Evolutionary conservation across 331 rosid genomes (phyloP).

Genomic region (Malus hybrid): DNA sequence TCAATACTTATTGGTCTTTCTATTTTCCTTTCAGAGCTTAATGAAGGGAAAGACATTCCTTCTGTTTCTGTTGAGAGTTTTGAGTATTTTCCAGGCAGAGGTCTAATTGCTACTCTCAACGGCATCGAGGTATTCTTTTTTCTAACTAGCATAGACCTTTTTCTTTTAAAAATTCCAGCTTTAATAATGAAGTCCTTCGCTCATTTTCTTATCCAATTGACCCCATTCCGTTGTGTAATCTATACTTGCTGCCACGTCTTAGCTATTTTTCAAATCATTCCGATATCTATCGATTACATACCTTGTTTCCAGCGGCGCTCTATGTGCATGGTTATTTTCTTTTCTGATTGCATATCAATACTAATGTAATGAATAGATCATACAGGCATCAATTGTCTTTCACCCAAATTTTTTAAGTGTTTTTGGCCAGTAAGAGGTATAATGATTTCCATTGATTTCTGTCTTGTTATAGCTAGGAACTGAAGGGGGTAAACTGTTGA

Average conservation of each 20-base stretch:
- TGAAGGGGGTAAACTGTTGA: slow-evolving; percentile 46
- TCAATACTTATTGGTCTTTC: slow-evolving; percentile 3
- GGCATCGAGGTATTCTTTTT: slow-evolving; percentile 44
- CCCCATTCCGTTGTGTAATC: background rate
- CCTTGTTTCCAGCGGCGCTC: background rate
- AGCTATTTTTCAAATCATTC: background rate
- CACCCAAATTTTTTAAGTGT: background rate
- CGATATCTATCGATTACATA: background rate
- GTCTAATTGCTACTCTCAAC: slow-evolving; percentile 81
- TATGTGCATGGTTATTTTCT: background rate
- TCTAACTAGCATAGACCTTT: background rate
- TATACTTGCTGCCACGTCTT: background rate
- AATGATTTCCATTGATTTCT: slow-evolving; percentile 26
- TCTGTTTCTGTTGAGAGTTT: slow-evolving; percentile 86
- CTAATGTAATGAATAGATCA: background rate
- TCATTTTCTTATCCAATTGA: background rate
- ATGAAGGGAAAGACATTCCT: slow-evolving; percentile 90
- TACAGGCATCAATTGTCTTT: background rate
- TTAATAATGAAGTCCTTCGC: background rate
- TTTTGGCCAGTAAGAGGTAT: slow-evolving; percentile 9
- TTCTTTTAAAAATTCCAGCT: background rate
- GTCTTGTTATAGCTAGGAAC: slow-evolving; percentile 57
- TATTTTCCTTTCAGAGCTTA: slow-evolving; percentile 63
- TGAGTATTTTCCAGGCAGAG: slow-evolving; percentile 95
- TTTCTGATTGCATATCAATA: background rate